phyloP scores from a whole-genome alignment of 73 alveolate species.

The Breviolum minutum region DNA sequence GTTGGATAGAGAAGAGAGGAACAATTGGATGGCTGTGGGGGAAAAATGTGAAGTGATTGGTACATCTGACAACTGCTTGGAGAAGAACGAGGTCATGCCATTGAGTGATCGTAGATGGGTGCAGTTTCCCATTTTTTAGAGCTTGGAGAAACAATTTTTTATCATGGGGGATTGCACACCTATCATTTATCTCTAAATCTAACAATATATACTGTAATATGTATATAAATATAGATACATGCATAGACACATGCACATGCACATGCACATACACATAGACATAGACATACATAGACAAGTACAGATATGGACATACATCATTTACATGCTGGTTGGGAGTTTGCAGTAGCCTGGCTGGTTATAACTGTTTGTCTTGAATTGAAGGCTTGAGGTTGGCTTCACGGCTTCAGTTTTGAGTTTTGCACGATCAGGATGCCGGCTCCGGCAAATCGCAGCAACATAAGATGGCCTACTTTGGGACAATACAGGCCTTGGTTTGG shows the following conservation, averaged over 20 bases:
- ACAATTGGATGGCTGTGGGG: not conserved
- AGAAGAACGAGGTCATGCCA: no score
- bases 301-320: not conserved
- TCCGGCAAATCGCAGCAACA: constrained; percentile 48
- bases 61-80: no score
- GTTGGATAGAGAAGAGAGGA: not conserved
- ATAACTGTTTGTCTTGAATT: not conserved
- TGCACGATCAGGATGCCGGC: not conserved
- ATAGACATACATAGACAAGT: not conserved
- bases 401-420: not conserved
- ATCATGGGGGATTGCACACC: not conserved
- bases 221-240: no score
- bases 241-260: no score
- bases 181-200: no score
- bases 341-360: not conserved
- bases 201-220: no score
- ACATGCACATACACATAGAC: no score
- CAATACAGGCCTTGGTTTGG: constrained; percentile 57
- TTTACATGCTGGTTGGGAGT: not conserved
- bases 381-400: not conserved
- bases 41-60: no score
- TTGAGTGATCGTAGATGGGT: no score
- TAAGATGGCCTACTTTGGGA: constrained; percentile 88
- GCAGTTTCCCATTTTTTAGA: not conserved
- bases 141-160: not conserved